Evolutionary conservation across 192 early-diverging fungal species (phyloP), one percentile per base, ranked within the genome.

Genomic region (Entrophospora sp.): DNA sequence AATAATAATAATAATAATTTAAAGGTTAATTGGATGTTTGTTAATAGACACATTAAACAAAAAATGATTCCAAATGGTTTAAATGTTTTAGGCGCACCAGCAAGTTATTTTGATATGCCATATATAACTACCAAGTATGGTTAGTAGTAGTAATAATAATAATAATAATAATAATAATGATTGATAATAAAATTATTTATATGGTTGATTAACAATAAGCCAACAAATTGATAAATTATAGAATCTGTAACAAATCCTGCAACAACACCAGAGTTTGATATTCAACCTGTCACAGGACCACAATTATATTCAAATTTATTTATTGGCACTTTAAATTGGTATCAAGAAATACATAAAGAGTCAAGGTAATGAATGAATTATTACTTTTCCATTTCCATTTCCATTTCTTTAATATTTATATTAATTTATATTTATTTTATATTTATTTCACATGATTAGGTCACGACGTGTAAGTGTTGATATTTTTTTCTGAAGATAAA

Each of bases 11-110:
- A 18, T 53, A 0, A 16, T 7, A 18, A 31, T 32, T 32, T n/a
- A 36, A 16, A 64, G 48, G 20, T 38, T 32, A 64, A 64, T 64
- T 64, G 62, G 62, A 64, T 64, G 62, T 64, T 64, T 49, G 28
- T 64, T 9, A 64, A 25, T 36, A 42, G 62, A 9, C 44, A 48
- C 25, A 35, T 64, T 20, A 64, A 35, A 22, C 48, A 51, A 37
- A 64, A 64, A 36, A 30, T 51, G 28, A 22, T 30, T 22, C 14
- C 62, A 24, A 32, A 10, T 37, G 24, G 18, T 5, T 24, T 24
- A 14, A 37, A 5, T 49, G 10, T 48, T 18, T 32, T 64, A 18
- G 62, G 62, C 5, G 34, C 51, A 8, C 62, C 62, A 36, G 45
- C 62, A 20, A 14, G 16, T 5, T 30, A 64, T 38, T 64, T 51